Conservation (phyloP, 2,329 filamentous ascomycete species). For the Ophiostoma pallidulum region DNA sequence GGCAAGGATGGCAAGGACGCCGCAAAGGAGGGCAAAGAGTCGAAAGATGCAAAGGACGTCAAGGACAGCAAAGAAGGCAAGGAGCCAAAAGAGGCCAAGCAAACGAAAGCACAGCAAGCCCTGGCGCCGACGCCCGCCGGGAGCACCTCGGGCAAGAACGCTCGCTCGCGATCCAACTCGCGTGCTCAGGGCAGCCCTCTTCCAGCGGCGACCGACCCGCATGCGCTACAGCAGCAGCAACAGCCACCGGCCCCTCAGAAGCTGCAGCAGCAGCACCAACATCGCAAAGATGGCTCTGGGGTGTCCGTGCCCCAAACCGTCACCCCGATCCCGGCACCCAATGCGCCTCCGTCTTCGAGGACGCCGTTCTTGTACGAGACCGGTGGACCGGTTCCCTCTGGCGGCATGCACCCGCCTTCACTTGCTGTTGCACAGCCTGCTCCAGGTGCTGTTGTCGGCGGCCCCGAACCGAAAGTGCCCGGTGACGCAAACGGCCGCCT, state of each 20-base stretch:
- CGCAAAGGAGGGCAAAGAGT: constrained; percentile 26
- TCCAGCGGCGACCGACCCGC: constrained; percentile 5
- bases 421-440: not conserved
- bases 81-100: constrained; percentile 24
- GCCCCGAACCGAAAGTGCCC: not conserved
- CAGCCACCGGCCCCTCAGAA: constrained; percentile 2
- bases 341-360: constrained; percentile 20
- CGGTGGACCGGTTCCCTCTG: constrained; percentile 15
- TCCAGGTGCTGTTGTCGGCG: not conserved
- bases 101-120: constrained; percentile 26
- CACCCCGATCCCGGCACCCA: constrained; percentile 11
- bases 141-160: constrained; percentile 26
- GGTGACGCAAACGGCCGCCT: constrained; percentile 1
- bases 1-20: constrained; percentile 7
- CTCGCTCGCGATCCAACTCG: constrained; percentile 47
- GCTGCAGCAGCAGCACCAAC: constrained; percentile 1
- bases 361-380: constrained; percentile 14
- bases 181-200: constrained; percentile 27
- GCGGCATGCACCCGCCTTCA: constrained; percentile 11
- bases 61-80: constrained; percentile 27
- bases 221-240: not conserved
- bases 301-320: not conserved
- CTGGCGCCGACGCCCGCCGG: constrained; percentile 37
- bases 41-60: constrained; percentile 26
- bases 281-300: constrained; percentile 1